These are phyloP conservation scores for Pontederia crassipes DNA, from an alignment of 176 grass and related monocot species.

Conservation along the genomic window DNA sequence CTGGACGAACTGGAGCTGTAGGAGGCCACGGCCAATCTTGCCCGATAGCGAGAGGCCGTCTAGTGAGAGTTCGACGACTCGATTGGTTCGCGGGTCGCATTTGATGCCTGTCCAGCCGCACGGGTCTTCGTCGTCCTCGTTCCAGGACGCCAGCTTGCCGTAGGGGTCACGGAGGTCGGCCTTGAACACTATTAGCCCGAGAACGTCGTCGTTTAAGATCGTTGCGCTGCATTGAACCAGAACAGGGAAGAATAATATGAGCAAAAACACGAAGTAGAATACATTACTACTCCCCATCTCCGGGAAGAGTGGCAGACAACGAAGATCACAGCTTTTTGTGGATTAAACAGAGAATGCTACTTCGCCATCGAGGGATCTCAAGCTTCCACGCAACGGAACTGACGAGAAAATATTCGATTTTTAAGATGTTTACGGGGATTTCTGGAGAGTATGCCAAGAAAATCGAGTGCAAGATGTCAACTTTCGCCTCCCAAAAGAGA, in stretches of 20 bases:
- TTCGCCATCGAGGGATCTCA: too few relatives aligned
- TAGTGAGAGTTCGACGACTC: constrained; percentile 45
- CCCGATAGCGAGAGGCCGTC: constrained; percentile 56
- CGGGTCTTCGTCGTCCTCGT: constrained; percentile 80
- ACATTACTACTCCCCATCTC: neutral
- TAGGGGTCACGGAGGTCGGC: constrained; percentile 51
- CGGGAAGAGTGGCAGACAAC: too few relatives aligned
- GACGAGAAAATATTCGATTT: too few relatives aligned
- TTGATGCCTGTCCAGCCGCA: constrained; percentile 61
- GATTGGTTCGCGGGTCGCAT: constrained; percentile 38
- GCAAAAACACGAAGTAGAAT: neutral
- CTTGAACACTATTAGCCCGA: constrained; percentile 93
- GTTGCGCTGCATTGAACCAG: neutral
- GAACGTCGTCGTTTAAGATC: constrained; percentile 77
- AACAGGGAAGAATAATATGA: constrained; percentile 22
- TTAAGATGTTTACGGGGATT: too few relatives aligned
- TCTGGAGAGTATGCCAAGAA: too few relatives aligned
- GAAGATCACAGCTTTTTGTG: too few relatives aligned
- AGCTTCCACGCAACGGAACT: too few relatives aligned
- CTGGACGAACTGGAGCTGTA: constrained; percentile 58
- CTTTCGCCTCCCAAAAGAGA: too few relatives aligned
- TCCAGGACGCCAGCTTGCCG: constrained; percentile 61
- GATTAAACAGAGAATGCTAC: too few relatives aligned
- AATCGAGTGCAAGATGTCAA: too few relatives aligned
- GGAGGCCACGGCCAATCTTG: constrained; percentile 67